Conservation (phyloP, 169 alveolate species). For the Plasmodium falciparum region DNA sequence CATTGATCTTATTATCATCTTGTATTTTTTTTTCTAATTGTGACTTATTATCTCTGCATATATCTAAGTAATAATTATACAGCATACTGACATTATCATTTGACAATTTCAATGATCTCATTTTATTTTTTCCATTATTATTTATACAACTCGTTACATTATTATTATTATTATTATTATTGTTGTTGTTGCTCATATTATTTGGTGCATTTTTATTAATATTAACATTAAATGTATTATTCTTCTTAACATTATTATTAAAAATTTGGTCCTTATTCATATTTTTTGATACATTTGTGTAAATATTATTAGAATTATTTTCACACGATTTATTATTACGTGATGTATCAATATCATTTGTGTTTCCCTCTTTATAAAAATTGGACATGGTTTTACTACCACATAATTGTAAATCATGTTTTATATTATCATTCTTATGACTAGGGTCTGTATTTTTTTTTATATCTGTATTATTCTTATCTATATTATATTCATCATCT, state of each 20-base stretch:
- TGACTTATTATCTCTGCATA: constrained; percentile 19
- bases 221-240: not conserved
- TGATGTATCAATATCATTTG: too few species aligned
- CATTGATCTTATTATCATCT: not conserved
- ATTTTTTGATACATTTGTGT: too few species aligned
- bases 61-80: constrained; percentile 23
- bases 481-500: not conserved
- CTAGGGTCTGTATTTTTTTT: not conserved
- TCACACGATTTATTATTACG: too few species aligned
- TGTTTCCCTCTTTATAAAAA: too few species aligned
- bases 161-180: not conserved
- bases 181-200: not conserved
- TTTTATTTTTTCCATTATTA: not conserved
- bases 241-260: not conserved
- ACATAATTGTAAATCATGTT: not conserved
- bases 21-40: not conserved
- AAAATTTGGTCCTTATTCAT: too few species aligned
- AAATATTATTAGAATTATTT: too few species aligned
- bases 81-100: constrained; percentile 25
- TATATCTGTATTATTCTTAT: not conserved
- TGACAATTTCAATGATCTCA: not conserved
- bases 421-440: not conserved
- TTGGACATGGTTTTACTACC: too few species aligned
- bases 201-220: too few species aligned
- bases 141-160: not conserved